Evolutionary conservation across 345 rosid species (phyloP).

Genomic region (Euclidium syriacum): DNA sequence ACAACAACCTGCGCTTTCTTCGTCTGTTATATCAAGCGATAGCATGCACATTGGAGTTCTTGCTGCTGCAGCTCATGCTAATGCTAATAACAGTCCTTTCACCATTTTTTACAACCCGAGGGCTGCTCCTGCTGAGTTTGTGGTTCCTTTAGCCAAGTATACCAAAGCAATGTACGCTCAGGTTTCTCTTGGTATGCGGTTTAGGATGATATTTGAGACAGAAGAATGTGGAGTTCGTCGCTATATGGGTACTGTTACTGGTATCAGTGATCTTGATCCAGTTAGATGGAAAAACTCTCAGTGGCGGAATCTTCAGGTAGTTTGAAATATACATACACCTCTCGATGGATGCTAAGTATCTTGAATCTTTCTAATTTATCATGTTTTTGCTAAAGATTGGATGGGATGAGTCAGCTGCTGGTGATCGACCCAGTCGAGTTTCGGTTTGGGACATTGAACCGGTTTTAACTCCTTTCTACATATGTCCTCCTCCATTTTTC

Average conservation of each 20-base stretch:
- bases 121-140: constrained; percentile 97
- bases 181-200: constrained; percentile 90
- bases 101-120: constrained; percentile 93
- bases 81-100: constrained; percentile 87
- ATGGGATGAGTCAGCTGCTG: constrained; percentile 97
- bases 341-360: not conserved
- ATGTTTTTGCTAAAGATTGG: constrained; percentile 59
- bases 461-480: constrained; percentile 83
- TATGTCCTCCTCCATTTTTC: constrained; percentile 88
- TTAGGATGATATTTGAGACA: constrained; percentile 97
- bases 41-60: constrained; percentile 99
- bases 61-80: constrained; percentile 99
- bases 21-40: constrained; percentile 93
- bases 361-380: too few relatives aligned
- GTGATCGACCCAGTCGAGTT: constrained; percentile 74
- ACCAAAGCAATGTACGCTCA: constrained; percentile 82
- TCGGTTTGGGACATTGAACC: constrained; percentile 98
- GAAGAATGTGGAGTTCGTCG: constrained; percentile 96
- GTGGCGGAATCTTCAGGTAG: constrained; percentile 99
- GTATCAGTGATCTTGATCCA: constrained; percentile 79
- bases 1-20: constrained; percentile 88
- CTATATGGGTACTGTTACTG: constrained; percentile 95
- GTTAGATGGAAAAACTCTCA: constrained; percentile 92
- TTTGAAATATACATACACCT: not conserved
- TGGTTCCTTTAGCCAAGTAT: constrained; percentile 91